Evolutionary conservation across 805 yeast genomes (phyloP).

Genomic region (Danielia reshetovae): DNA sequence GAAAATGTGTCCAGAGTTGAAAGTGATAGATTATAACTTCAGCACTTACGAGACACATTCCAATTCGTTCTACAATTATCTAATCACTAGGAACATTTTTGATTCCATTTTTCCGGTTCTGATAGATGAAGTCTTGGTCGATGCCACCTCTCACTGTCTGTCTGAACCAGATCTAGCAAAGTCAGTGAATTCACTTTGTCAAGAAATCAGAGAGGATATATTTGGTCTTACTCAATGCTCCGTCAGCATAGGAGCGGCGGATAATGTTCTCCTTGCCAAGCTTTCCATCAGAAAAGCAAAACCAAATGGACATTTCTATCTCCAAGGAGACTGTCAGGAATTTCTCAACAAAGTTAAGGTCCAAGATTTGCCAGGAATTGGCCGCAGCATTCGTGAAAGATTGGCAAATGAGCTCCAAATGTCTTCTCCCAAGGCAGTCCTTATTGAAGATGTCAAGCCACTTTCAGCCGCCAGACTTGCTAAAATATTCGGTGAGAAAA

Average conservation of each 20-base stretch:
- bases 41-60: slow-evolving; percentile 67
- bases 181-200: slow-evolving; percentile 20
- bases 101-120: slow-evolving; percentile 72
- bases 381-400: slow-evolving; percentile 46
- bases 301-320: slow-evolving; percentile 61
- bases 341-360: slow-evolving; percentile 36
- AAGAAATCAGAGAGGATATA: slow-evolving; percentile 39
- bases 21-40: slow-evolving; percentile 69
- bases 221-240: slow-evolving; percentile 50
- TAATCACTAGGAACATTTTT: slow-evolving; percentile 44
- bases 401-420: slow-evolving; percentile 31
- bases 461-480: slow-evolving; percentile 35
- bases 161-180: not conserved
- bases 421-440: slow-evolving; percentile 14
- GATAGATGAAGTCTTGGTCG: slow-evolving; percentile 87
- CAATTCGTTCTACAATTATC: slow-evolving; percentile 54
- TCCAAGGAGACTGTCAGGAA: slow-evolving; percentile 26
- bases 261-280: slow-evolving; percentile 73
- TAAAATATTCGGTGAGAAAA: slow-evolving; percentile 60
- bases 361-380: slow-evolving; percentile 60
- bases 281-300: slow-evolving; percentile 71
- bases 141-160: slow-evolving; percentile 40
- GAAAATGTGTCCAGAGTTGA: slow-evolving; percentile 60
- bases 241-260: slow-evolving; percentile 77
- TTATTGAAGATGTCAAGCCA: slow-evolving; percentile 37